These are phyloP conservation scores for Backusella australiensis DNA, from an alignment of 192 early-diverging fungal species.

Conservation along the genomic window DNA sequence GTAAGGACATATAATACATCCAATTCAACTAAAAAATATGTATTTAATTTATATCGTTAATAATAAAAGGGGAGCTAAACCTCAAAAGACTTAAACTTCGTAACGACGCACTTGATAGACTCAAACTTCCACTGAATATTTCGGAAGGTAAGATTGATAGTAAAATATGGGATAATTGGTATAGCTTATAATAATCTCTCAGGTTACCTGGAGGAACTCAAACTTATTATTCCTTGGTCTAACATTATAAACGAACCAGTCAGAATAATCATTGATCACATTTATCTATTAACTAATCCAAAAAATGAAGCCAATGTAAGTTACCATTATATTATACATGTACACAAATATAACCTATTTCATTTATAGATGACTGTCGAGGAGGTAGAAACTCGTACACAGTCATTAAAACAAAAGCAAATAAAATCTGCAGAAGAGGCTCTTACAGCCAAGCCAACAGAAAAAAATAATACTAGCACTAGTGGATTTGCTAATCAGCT, in stretches of 20 bases:
- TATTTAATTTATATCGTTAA: background rate
- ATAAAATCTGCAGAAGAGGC: slow-evolving; percentile 58
- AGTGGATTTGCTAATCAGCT: slow-evolving; percentile 73
- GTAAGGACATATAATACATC: slow-evolving; percentile 34
- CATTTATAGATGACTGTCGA: slow-evolving; percentile 29
- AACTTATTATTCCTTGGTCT: slow-evolving; percentile 80
- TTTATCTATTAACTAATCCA: slow-evolving; percentile 75
- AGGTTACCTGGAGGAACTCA: slow-evolving; percentile 84
- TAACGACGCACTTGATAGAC: slow-evolving; percentile 76
- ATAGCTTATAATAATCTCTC: background rate
- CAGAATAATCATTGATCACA: slow-evolving; percentile 67
- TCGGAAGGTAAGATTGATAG: slow-evolving; percentile 39
- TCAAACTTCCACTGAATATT: slow-evolving; percentile 83
- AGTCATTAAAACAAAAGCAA: slow-evolving; percentile 64
- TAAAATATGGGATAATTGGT: background rate
- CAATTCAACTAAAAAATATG: background rate
- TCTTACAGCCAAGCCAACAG: slow-evolving; percentile 1
- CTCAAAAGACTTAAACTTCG: slow-evolving; percentile 76
- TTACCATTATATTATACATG: background rate
- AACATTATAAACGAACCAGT: slow-evolving; percentile 85
- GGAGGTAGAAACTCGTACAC: slow-evolving; percentile 66
- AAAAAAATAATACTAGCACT: slow-evolving; percentile 7
- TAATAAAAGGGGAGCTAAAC: slow-evolving; percentile 69
- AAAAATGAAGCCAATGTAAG: slow-evolving; percentile 55
- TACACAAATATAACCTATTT: background rate